Percentiles rank a stretch among this genome's conserved stretches.
Evolutionary conservation across 83 land plant genomes (phyloP).

Genomic region (Isoetes engelmannii): DNA sequence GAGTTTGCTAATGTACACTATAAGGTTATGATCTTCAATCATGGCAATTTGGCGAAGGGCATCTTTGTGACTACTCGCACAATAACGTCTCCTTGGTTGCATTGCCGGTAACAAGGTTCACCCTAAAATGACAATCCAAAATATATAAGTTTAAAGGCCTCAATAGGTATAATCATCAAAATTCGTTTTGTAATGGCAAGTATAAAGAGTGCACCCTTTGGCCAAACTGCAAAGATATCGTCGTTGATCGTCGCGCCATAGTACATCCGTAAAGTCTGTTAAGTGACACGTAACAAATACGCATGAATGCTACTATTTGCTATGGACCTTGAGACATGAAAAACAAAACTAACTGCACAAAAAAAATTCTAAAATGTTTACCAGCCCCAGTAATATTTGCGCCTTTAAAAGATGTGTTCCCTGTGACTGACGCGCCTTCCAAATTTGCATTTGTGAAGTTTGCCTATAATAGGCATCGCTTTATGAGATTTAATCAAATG

Average conservation of each 20-base stretch:
- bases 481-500: no score
- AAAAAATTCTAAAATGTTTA: slow-evolving; percentile 13
- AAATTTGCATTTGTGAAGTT: slow-evolving; percentile 86
- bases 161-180: not conserved
- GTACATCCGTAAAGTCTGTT: slow-evolving; percentile 85
- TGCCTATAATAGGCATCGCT: slow-evolving; percentile 39
- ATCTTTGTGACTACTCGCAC: not conserved
- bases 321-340: not conserved
- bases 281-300: no score
- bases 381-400: slow-evolving; percentile 85
- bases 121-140: not conserved
- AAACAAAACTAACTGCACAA: not conserved
- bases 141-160: no score
- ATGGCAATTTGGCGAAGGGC: no score
- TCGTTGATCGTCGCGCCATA: slow-evolving; percentile 89
- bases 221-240: slow-evolving; percentile 80
- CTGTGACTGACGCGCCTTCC: slow-evolving; percentile 92
- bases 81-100: slow-evolving; percentile 3
- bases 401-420: slow-evolving; percentile 90
- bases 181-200: not conserved
- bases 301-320: no score
- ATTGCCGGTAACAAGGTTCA: slow-evolving; percentile 5
- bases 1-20: no score
- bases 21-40: no score
- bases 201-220: slow-evolving; percentile 50